phyloP scores from a whole-genome alignment of 306 rosid species.

The Malus asiatica region DNA sequence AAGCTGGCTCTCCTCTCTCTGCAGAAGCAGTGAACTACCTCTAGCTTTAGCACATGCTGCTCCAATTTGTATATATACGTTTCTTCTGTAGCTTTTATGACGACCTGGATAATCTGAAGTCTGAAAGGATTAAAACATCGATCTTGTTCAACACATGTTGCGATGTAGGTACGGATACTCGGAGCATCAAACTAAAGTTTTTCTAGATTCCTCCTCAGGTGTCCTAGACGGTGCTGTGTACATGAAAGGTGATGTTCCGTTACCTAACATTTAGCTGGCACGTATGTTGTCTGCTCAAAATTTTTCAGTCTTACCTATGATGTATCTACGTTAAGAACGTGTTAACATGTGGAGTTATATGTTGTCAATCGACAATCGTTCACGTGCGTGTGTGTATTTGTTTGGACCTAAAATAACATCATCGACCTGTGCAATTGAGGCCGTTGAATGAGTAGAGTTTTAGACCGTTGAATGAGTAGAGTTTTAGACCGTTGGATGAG shows the following conservation, averaged over 20 bases:
- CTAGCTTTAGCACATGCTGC: constrained; percentile 52
- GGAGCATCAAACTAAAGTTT: constrained; percentile 11
- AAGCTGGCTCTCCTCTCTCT: constrained; percentile 38
- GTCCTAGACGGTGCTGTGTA: constrained; percentile 33
- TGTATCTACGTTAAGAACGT: background rate
- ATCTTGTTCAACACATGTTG: constrained; percentile 30
- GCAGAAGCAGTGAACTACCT: constrained; percentile 20
- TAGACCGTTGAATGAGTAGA: no score
- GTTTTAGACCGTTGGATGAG: no score
- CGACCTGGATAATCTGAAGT: background rate
- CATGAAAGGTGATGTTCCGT: background rate
- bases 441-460: no score
- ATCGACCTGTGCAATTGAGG: accelerated
- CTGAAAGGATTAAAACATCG: background rate
- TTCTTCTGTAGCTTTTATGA: background rate
- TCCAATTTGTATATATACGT: constrained; percentile 25
- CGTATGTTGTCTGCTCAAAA: background rate
- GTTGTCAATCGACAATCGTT: background rate
- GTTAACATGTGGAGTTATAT: background rate
- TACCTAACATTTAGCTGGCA: background rate
- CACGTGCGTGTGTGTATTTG: background rate
- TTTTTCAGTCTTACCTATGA: background rate
- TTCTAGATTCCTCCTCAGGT: constrained; percentile 39
- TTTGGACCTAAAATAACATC: no score
- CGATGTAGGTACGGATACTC: constrained; percentile 30